Evolutionary conservation across 805 yeast genomes (phyloP), one percentile per base, ranked within the genome.

Genomic region (Kodamaea fukazawae): DNA sequence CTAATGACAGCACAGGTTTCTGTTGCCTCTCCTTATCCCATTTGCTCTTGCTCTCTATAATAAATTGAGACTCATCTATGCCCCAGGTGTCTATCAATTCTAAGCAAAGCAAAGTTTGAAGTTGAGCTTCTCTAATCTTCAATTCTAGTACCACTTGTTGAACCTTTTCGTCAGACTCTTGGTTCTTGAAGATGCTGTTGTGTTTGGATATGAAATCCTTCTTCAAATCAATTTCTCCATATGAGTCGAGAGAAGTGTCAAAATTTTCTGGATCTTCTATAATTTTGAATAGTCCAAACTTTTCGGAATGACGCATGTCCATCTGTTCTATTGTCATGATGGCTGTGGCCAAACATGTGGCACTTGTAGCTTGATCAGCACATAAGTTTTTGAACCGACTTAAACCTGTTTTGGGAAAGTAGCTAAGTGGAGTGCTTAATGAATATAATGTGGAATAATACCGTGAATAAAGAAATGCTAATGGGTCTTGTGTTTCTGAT

Each of bases 61-160:
- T 58, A 50, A 60, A 68, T 13, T 46, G 58, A 17, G 43, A 52
- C 53, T 62, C 74, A 38, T 70, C 71, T 6, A 67, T 44, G 4
- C 54, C 55, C 41, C 63, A 53, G 8, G 60, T 34, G 15, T 54
- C 46, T 2, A 78, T 53, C 3, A 76, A 40, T 46, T 79, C 84
- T 29, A 79, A 47, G 2, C 75, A 45, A 1, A 77, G 44, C 2
- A 79, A 47, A 0, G 77, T 60, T 49, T 79, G 84, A 23, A 79
- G 51, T 45, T 78, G 81, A 1, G 80, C 73, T 46, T 79, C 84
- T 26, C 83, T 58, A 2, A 74, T 61, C 45, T 78, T 79, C 42
- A 78, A 58, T 28, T 70, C 66, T 28, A 61, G 53, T 2, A 65
- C 50, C 1, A 73, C 43, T 11, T 58, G 63, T 1, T 49, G 50